Conservation (phyloP, 73 alveolate genomes). For the Paramecium primaurelia region DNA sequence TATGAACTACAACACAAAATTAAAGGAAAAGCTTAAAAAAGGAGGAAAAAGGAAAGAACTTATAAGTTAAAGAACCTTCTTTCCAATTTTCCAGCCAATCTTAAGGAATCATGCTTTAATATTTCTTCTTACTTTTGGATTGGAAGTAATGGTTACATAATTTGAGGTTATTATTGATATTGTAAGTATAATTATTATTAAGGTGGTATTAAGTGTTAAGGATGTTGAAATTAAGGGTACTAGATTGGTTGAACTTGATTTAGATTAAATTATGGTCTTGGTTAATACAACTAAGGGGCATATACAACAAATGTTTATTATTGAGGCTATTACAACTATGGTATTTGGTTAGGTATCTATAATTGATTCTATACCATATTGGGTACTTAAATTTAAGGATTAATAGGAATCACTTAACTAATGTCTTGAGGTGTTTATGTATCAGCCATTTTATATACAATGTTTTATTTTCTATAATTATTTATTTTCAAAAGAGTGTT, state of each 20-base stretch:
- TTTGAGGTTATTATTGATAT: not conserved
- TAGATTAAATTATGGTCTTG: not conserved
- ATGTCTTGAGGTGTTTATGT: not conserved
- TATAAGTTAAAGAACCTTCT: not conserved
- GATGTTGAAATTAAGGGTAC: not conserved
- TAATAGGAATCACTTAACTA: not conserved
- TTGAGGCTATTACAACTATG: not conserved
- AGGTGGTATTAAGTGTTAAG: not conserved
- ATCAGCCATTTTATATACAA: not conserved
- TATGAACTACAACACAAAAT: not conserved
- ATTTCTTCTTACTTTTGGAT: not conserved
- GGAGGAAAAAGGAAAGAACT: not conserved
- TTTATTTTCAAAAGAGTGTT: not conserved
- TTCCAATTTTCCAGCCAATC: not conserved
- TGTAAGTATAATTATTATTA: not conserved
- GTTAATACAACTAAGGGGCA: not conserved
- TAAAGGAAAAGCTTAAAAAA: not conserved
- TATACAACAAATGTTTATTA: not conserved
- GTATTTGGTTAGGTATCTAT: not conserved
- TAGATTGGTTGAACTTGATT: not conserved
- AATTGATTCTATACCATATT: not conserved
- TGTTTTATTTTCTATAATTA: not conserved
- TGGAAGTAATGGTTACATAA: not conserved
- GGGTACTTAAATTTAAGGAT: not conserved
- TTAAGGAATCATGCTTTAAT: not conserved